These are phyloP conservation scores for Crithidia brevicula DNA, from an alignment of 208 protist genomes.

Conservation along the genomic window DNA sequence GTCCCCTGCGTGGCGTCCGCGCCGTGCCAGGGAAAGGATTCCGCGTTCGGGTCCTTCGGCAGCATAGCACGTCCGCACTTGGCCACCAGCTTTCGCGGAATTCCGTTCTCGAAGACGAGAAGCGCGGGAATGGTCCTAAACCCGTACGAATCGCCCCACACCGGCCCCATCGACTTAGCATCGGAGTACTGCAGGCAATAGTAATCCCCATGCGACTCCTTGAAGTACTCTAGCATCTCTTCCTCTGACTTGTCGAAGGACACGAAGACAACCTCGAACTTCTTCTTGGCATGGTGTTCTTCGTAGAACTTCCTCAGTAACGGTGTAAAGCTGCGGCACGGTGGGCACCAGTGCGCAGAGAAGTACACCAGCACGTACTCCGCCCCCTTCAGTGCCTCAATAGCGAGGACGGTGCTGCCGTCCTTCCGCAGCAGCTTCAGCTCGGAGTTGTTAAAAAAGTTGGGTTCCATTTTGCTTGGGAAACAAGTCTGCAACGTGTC, in stretches of 20 bases:
- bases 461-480: background rate
- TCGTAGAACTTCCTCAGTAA: constrained; percentile 62
- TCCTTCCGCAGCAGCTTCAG: constrained; percentile 51
- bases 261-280: constrained; percentile 78
- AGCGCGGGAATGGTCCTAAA: constrained; percentile 49
- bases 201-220: constrained; percentile 53
- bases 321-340: constrained; percentile 79
- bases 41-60: constrained; percentile 2
- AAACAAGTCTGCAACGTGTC: no score
- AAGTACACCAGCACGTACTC: constrained; percentile 79
- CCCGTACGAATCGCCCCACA: constrained; percentile 20
- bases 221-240: constrained; percentile 54
- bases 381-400: constrained; percentile 28
- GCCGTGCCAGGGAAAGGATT: constrained; percentile 43
- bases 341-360: constrained; percentile 86
- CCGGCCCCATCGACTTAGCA: constrained; percentile 20
- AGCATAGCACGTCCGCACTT: constrained; percentile 20
- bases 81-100: constrained; percentile 6
- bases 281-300: constrained; percentile 33
- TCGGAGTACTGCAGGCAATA: constrained; percentile 46
- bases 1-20: background rate
- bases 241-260: constrained; percentile 51
- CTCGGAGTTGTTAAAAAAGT: constrained; percentile 2
- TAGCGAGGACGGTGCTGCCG: constrained; percentile 27
- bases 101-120: constrained; percentile 50